Evolutionary conservation across 768 basidiomycete genomes (phyloP), one percentile per base, ranked within the genome.

Genomic region (Tricholomella constricta): DNA sequence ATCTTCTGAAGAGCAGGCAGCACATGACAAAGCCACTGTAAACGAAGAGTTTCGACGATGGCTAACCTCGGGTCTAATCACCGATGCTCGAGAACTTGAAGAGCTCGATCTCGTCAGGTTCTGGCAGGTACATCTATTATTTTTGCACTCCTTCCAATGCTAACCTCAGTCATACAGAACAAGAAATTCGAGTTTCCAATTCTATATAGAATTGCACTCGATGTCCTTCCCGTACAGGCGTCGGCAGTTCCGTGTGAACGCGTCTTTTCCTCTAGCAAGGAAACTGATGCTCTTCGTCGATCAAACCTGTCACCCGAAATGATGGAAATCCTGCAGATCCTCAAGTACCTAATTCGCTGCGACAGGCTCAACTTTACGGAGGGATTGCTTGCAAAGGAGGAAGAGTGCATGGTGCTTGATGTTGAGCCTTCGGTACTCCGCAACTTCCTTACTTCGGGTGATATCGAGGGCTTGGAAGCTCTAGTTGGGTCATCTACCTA

Each of bases 261-360:
- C 3, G 54, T 36, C 5, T 55, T 55, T 27, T 56, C 55, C 34
- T 56, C 55, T n/a, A 45, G 49, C 26, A 56, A 51, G 31, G 55
- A 56, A 22, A 56, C 55, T 37, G 49, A 51, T 45, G 12, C 55
- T n/a, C 45, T 40, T 31, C 23, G n/a, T 15, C 29, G 40, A 31
- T 10, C 20, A 7, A n/a, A 15, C 1, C 36, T 51, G 26, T 45
- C 36, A 11, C 49, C 49, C 5, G 8, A 31, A 40, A 25, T 56
- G 50, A 56, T 56, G 55, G 55, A 56, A 31, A 37, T 36, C 19
- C 20, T 56, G 6, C 55, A 56, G 32, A 52, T 56, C 20, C 26
- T 48, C 12, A 56, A 51, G 34, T 51, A 50, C 20, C 22, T 23
- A 17, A 22, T 42, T 42, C 46, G 37, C 12, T 9, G 5, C 15